Percentiles rank a stretch among this genome's conserved stretches.
Conservation (phyloP, 2,329 filamentous ascomycete genomes). For the Aureobasidium subglaciale region DNA sequence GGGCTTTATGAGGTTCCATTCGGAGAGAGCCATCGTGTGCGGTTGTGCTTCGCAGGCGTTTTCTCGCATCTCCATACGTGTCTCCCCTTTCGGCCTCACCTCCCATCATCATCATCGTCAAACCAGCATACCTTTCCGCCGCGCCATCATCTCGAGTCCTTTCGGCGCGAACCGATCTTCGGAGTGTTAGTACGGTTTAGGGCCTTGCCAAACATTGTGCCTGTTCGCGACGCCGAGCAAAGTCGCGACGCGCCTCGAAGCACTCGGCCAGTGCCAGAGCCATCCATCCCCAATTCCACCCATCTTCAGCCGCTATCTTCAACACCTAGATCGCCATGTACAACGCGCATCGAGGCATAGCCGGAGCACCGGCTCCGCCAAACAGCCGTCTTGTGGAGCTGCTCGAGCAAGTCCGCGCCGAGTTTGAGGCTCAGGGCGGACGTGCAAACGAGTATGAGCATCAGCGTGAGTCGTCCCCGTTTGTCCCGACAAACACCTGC, state of each 20-base stretch:
- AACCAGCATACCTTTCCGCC: background rate
- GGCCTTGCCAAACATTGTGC: background rate
- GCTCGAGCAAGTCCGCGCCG: constrained; percentile 79
- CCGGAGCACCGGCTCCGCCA: constrained; percentile 49
- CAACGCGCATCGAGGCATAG: constrained; percentile 76
- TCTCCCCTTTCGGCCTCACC: background rate
- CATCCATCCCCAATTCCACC: background rate
- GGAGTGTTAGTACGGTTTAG: background rate
- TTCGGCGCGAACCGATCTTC: background rate
- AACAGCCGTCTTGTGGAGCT: constrained; percentile 78
- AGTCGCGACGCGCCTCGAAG: constrained; percentile 1
- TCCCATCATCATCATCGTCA: background rate
- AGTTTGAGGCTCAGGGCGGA: constrained; percentile 72
- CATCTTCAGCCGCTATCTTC: background rate
- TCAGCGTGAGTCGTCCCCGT: constrained; percentile 63
- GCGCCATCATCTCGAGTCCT: background rate
- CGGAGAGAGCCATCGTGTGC: background rate
- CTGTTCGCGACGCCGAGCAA: constrained; percentile 5
- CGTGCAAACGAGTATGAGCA: constrained; percentile 84
- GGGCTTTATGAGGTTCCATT: background rate
- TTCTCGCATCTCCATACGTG: background rate
- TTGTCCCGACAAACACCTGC: constrained; percentile 2
- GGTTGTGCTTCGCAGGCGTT: background rate
- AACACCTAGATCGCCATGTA: constrained; percentile 59
- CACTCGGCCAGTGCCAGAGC: too few species aligned